Evolutionary conservation across 495 filamentous ascomycete species (phyloP).

Genomic region (Annulohypoxylon nitens): DNA sequence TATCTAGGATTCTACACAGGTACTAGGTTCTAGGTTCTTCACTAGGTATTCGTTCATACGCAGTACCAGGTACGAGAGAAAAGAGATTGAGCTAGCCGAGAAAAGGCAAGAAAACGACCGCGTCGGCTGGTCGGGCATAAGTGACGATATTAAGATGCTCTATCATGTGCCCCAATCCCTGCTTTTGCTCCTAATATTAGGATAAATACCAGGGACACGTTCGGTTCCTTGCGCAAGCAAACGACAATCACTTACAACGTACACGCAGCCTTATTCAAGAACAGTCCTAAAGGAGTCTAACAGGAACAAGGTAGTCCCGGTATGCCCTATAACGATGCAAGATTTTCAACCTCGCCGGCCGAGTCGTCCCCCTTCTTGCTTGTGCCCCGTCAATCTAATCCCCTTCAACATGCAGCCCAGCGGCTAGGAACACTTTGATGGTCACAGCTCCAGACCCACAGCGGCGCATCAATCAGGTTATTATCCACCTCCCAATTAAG

Average conservation of each 20-base stretch:
- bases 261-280: slow-evolving; percentile 12
- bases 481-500: slow-evolving; percentile 34
- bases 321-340: slow-evolving; percentile 21
- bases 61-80: not conserved
- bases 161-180: slow-evolving; percentile 20
- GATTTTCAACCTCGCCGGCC: slow-evolving; percentile 24
- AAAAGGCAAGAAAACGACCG: not conserved
- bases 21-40: not conserved
- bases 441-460: slow-evolving; percentile 24
- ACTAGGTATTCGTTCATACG: not conserved
- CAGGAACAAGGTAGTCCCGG: slow-evolving; percentile 14
- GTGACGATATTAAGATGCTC: slow-evolving; percentile 20
- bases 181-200: not conserved
- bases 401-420: slow-evolving; percentile 16
- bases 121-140: slow-evolving; percentile 13
- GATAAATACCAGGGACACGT: slow-evolving; percentile 8
- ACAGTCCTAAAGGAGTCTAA: not conserved
- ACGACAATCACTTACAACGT: slow-evolving; percentile 10
- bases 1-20: not conserved
- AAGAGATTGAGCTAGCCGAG: slow-evolving; percentile 16
- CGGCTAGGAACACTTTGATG: slow-evolving; percentile 12
- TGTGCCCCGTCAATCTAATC: slow-evolving; percentile 11
- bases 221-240: slow-evolving; percentile 13
- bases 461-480: slow-evolving; percentile 34
- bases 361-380: slow-evolving; percentile 15